Base-by-base conservation (phyloP, 2,329 filamentous ascomycete species). In the Alternaria metachromatica region DNA sequence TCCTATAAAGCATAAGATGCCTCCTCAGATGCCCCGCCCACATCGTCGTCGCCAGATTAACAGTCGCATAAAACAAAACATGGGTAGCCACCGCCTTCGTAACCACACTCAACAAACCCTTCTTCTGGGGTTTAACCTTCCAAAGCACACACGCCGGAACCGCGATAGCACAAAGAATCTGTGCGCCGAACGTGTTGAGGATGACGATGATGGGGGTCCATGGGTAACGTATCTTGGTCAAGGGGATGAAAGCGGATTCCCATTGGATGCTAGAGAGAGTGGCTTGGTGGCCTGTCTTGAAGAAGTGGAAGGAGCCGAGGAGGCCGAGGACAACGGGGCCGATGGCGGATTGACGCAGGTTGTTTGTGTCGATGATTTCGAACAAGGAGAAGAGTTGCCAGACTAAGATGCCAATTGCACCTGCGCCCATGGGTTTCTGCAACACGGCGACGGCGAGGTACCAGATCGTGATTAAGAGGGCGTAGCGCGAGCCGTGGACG, bases 201-300 rank as follows among this genome's bases (percentile, higher is more conserved):
- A 88, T 82, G 37, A 99, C 88, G 23, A 96, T 84, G 3, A 98
- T 76, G 0, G 94, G 94, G 0, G 89, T 92, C 92, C 92, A 97
- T 1, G 96, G 96, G 81, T 99, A 97, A 61, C 88, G 88, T 67
- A 99, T 88, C 6, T 88, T 88, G 62, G 90, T 89, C 8, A 98
- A 86, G 0, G 95, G 92, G 69, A 99, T 92, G 81, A 99, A 99
- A 4, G 94, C 95, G 20, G 89, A 88, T 82, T 99, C 96, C 96
- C 96, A 99, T 77, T 99, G 96, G 75, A 99, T 95, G 69, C 89
- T 92, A 70, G 90, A 87, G 23, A 97, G 87, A 0, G 90, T 91
- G 12, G 95, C 95, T 81, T 98, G 95, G 80, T 99, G 96, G 65
- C 96, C 96, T 0, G 96, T 99, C 78, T 97, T 97, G 88, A 99